Percentiles rank a stretch among this genome's conserved stretches.
Conservation (phyloP, 1,139 yeast species). For the Taiozyma sp. region DNA sequence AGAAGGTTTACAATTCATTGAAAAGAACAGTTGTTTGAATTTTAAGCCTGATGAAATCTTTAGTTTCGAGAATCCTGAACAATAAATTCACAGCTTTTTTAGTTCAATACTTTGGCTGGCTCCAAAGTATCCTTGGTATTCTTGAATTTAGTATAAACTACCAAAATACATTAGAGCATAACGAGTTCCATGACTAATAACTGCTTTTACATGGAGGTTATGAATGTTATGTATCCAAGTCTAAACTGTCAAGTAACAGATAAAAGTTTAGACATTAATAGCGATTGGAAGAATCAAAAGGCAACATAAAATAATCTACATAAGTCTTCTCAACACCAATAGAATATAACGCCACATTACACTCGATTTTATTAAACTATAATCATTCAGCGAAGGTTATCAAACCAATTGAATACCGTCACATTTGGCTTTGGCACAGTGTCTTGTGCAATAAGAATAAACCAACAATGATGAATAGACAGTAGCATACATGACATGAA, state of each 20-base stretch:
- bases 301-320: neutral
- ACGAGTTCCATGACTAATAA: neutral
- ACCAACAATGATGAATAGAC: neutral
- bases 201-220: neutral
- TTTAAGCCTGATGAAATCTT: slow-evolving; percentile 11
- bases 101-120: neutral
- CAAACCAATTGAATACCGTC: neutral
- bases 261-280: too few species aligned
- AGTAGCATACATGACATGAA: neutral
- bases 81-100: neutral
- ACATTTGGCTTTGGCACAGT: neutral
- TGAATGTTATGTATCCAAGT: too few species aligned
- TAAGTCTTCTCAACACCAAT: neutral
- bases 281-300: too few species aligned
- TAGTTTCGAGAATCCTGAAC: slow-evolving; percentile 1
- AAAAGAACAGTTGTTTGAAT: neutral
- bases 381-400: neutral
- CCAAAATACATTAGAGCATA: neutral
- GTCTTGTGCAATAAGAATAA: neutral
- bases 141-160: neutral
- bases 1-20: slow-evolving; percentile 5
- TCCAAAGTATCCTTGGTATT: neutral
- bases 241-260: too few species aligned
- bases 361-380: neutral
- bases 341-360: neutral